A percentile compares a stretch with the other conserved stretches of the same genome.
Evolutionary conservation across 192 early-diverging fungal genomes (phyloP).

Genomic region (Glomus cerebriforme): DNA sequence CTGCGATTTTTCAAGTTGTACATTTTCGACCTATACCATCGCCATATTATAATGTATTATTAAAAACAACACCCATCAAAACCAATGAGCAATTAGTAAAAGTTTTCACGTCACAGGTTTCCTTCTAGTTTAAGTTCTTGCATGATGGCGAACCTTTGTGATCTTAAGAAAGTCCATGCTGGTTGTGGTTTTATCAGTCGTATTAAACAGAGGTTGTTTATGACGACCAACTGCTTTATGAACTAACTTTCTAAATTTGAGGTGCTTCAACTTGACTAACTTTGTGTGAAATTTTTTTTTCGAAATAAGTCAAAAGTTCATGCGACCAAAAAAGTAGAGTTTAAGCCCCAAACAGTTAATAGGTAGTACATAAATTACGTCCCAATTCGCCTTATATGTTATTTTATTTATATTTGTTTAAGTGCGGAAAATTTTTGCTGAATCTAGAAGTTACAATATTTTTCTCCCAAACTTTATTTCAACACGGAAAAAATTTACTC

Average conservation of each 20-base stretch:
- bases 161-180: conserved; percentile 12
- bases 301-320: too few species aligned
- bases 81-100: background rate
- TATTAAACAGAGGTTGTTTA: background rate
- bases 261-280: background rate
- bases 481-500: background rate
- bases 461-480: background rate
- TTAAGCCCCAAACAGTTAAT: too few species aligned
- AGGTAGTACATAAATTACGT: too few species aligned
- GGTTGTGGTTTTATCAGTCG: too few species aligned
- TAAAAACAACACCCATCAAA: background rate
- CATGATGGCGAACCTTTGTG: background rate
- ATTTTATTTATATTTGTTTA: background rate
- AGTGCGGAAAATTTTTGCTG: background rate
- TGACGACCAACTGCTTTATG: background rate
- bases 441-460: background rate
- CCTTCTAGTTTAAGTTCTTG: background rate
- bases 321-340: background rate
- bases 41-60: background rate
- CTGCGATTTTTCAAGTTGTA: conserved; percentile 48
- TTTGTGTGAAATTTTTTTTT: background rate
- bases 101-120: background rate
- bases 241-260: background rate
- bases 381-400: background rate
- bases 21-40: conserved; percentile 42